Evolutionary conservation across 257 asterid genomes (phyloP).

Genomic region (Salvia rosmarinus): DNA sequence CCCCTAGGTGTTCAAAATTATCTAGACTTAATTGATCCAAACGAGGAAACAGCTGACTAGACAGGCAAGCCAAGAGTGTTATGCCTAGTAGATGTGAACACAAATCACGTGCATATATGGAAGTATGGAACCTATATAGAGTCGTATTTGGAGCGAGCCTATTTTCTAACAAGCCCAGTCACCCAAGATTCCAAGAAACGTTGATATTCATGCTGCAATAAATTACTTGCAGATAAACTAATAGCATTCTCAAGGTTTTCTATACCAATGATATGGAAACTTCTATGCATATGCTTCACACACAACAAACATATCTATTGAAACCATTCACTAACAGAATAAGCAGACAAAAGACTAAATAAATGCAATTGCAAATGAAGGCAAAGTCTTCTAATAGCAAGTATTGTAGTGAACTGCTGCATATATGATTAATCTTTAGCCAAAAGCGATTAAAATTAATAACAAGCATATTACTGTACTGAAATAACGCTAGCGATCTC

Average conservation of each 20-base stretch:
- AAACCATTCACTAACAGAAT: slow-evolving; percentile 19
- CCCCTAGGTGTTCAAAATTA: background rate
- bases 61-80: background rate
- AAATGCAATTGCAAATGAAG: slow-evolving; percentile 25
- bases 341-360: background rate
- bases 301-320: background rate
- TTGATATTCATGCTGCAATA: slow-evolving; percentile 14
- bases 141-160: background rate
- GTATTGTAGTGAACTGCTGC: background rate
- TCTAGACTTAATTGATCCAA: background rate
- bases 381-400: background rate
- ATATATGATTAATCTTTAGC: background rate
- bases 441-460: background rate
- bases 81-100: background rate
- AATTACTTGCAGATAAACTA: background rate
- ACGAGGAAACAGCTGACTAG: background rate
- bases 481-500: background rate
- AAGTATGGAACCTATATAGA: slow-evolving; percentile 1
- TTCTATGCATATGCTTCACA: background rate
- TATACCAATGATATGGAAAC: background rate
- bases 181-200: background rate
- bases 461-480: background rate
- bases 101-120: slow-evolving; percentile 1
- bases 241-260: background rate
- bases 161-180: slow-evolving; percentile 1